phyloP scores from a whole-genome alignment of 768 basidiomycete species.

The Boletellus sp. region DNA sequence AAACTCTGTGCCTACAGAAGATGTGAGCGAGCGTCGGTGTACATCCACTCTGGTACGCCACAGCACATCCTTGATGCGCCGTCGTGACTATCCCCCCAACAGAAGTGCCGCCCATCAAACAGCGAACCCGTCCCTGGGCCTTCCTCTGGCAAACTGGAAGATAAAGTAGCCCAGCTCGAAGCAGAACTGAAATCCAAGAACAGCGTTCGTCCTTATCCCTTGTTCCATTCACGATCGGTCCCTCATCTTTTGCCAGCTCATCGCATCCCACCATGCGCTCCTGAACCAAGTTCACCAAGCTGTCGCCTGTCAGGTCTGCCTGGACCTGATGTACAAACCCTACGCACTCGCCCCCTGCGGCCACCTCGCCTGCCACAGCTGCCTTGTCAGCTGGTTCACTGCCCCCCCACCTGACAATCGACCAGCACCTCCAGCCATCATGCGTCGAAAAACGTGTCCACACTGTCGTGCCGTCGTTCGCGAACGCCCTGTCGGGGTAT shows the following conservation, averaged over 20 bases:
- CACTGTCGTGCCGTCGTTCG: conserved; percentile 43
- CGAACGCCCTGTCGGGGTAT: conserved; percentile 46
- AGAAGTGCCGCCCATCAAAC: conserved; percentile 6
- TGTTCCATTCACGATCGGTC: background rate
- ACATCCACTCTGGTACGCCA: conserved; percentile 16
- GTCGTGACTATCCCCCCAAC: conserved; percentile 8
- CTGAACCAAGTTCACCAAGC: conserved; percentile 57
- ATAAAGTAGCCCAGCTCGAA: conserved; percentile 39
- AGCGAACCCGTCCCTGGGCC: background rate
- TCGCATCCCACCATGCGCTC: conserved; percentile 51
- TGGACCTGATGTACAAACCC: conserved; percentile 69
- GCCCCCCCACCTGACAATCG: conserved; percentile 34
- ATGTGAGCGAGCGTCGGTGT: background rate
- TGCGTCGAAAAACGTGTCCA: conserved; percentile 41
- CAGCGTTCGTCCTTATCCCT: conserved; percentile 29
- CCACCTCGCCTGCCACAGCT: conserved; percentile 65
- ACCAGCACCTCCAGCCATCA: conserved; percentile 23
- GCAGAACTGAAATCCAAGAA: conserved; percentile 41
- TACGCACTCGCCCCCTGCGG: conserved; percentile 76
- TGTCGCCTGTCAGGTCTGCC: conserved; percentile 74
- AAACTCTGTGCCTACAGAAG: background rate
- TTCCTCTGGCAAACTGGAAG: conserved; percentile 9
- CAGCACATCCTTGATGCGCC: background rate
- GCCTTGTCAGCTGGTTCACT: conserved; percentile 77
- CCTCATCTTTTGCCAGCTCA: conserved; percentile 33